A percentile compares a stretch with the other conserved stretches of the same genome.
Evolutionary conservation across 1,139 yeast genomes (phyloP).

Genomic region (Debaryomyces sp.): DNA sequence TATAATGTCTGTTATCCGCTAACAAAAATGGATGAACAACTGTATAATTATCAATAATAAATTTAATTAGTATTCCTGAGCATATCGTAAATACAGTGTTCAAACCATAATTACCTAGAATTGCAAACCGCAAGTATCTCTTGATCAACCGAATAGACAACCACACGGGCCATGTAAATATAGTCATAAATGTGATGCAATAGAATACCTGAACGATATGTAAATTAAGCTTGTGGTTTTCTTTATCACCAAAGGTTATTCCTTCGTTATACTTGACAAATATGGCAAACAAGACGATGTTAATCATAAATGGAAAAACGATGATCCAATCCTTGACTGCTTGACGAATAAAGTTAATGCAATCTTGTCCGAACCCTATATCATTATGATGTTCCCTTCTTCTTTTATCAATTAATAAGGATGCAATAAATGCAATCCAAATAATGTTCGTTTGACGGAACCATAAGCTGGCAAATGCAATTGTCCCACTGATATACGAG

Average conservation of each 20-base stretch:
- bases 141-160: slow-evolving; percentile 39
- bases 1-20: slow-evolving; percentile 93
- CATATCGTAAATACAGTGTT: slow-evolving; percentile 18
- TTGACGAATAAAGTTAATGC: slow-evolving; percentile 11
- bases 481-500: slow-evolving; percentile 37
- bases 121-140: slow-evolving; percentile 35
- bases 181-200: slow-evolving; percentile 61
- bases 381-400: slow-evolving; percentile 14
- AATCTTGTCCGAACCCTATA: slow-evolving; percentile 7
- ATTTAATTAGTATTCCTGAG: slow-evolving; percentile 39
- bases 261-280: slow-evolving; percentile 74
- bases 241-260: slow-evolving; percentile 85
- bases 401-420: slow-evolving; percentile 56
- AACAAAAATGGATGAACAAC: slow-evolving; percentile 85
- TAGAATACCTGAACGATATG: slow-evolving; percentile 85
- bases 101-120: slow-evolving; percentile 22
- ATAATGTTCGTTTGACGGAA: slow-evolving; percentile 91
- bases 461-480: slow-evolving; percentile 62
- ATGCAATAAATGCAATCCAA: slow-evolving; percentile 74
- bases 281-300: slow-evolving; percentile 52
- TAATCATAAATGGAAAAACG: slow-evolving; percentile 55
- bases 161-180: slow-evolving; percentile 76
- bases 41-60: slow-evolving; percentile 61
- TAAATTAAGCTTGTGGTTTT: slow-evolving; percentile 70
- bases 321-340: slow-evolving; percentile 22